Percentiles rank a stretch among this genome's conserved stretches.
phyloP scores from a whole-genome alignment of 2,329 filamentous ascomycete genomes.

The Venturiaceae sp. region DNA sequence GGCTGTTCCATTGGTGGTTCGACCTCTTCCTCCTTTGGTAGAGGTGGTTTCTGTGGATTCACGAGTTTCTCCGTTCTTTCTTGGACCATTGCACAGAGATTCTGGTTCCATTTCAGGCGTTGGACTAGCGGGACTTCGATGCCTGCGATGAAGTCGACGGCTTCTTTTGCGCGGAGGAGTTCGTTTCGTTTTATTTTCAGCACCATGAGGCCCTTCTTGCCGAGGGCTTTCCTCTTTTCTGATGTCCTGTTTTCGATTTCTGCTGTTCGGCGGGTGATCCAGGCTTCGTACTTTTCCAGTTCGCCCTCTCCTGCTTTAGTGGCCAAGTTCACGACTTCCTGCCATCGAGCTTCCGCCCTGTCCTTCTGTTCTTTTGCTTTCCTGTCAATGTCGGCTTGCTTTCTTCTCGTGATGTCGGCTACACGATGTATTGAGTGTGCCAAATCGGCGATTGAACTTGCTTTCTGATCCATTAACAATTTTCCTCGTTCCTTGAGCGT shows the following conservation, averaged over 20 bases:
- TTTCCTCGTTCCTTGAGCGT: slow-evolving; percentile 40
- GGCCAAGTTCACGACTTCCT: slow-evolving; percentile 15
- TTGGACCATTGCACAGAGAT: not conserved
- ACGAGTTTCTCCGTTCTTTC: not conserved
- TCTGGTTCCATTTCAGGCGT: not conserved
- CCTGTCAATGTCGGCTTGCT: not conserved
- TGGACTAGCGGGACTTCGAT: not conserved
- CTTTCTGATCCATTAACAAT: slow-evolving; percentile 53
- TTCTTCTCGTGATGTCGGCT: not conserved
- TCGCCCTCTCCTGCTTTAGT: not conserved
- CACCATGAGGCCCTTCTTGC: slow-evolving; percentile 13
- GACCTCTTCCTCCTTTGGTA: not conserved
- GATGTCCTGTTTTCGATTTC: slow-evolving; percentile 12
- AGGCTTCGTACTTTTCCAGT: not conserved
- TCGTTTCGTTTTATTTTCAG: slow-evolving; percentile 14
- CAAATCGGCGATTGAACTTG: slow-evolving; percentile 49
- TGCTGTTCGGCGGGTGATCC: slow-evolving; percentile 10
- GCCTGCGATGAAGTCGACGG: slow-evolving; percentile 2
- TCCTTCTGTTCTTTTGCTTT: not conserved
- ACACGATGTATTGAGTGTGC: not conserved
- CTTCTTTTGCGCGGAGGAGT: slow-evolving; percentile 3
- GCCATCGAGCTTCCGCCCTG: slow-evolving; percentile 13
- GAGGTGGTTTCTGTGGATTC: not conserved
- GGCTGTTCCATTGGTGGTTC: not conserved
- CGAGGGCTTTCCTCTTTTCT: slow-evolving; percentile 16